These are phyloP conservation scores for Saccharum spontaneum DNA, from an alignment of 176 grass and related monocot species.

Conservation along the genomic window DNA sequence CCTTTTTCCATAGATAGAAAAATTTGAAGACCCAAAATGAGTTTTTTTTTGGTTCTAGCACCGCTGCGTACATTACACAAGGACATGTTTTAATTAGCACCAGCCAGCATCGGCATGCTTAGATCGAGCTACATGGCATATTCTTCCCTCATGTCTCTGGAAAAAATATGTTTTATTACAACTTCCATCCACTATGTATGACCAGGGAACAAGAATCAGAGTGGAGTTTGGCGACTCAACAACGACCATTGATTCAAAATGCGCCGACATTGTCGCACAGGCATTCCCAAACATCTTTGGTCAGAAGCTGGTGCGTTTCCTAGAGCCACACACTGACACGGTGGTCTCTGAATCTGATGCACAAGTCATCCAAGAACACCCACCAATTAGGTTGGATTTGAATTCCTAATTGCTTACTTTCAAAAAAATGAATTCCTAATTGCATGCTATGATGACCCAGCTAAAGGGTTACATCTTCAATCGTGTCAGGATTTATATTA, in stretches of 20 bases:
- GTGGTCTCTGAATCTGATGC: conserved; percentile 26
- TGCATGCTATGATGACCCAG: neutral
- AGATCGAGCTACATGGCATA: neutral
- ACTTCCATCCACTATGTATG: neutral
- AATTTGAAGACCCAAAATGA: no score
- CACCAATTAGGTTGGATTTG: conserved; percentile 42
- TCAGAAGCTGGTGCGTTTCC: conserved; percentile 61
- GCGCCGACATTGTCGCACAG: conserved; percentile 33
- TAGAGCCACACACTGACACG: conserved; percentile 26
- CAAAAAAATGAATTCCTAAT: neutral
- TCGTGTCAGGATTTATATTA: neutral
- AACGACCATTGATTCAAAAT: conserved; percentile 45
- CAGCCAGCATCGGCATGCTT: no score
- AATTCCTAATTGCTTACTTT: neutral
- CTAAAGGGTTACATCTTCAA: neutral
- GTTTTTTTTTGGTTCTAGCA: no score
- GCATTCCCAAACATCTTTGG: conserved; percentile 63
- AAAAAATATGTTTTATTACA: neutral
- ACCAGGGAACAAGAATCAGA: conserved; percentile 54
- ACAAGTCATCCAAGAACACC: conserved; percentile 36
- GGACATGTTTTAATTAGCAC: no score
- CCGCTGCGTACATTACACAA: no score
- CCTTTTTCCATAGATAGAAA: no score
- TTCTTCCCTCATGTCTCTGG: neutral
- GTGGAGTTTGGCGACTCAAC: conserved; percentile 64